These are phyloP conservation scores for Aspergillus ochraceus DNA, from an alignment of 2,329 filamentous ascomycete genomes.

Conservation along the genomic window DNA sequence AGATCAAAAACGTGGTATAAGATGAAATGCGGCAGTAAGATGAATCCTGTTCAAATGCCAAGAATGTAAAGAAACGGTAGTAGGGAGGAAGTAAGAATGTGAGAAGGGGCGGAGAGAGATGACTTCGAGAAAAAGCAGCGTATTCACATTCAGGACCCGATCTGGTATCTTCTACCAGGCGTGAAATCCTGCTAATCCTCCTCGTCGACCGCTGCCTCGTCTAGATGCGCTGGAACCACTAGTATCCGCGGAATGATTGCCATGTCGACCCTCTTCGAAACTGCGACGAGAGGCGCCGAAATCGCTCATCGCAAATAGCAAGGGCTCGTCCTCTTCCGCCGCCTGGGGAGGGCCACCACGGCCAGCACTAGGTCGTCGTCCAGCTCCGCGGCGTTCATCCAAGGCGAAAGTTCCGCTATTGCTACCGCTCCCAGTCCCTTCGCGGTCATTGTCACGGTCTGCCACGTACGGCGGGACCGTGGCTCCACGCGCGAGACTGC, in stretches of 20 bases:
- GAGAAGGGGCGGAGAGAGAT: conserved; percentile 6
- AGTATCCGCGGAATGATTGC: conserved; percentile 32
- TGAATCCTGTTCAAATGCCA: background rate
- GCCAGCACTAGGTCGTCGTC: conserved; percentile 35
- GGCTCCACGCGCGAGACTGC: conserved; percentile 39
- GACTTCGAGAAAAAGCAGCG: background rate
- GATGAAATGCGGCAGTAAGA: background rate
- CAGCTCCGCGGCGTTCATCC: conserved; percentile 37
- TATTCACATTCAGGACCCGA: conserved; percentile 30
- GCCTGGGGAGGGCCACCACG: conserved; percentile 32
- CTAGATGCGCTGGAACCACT: conserved; percentile 28
- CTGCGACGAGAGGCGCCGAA: conserved; percentile 45
- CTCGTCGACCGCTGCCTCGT: conserved; percentile 38
- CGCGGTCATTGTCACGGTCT: conserved; percentile 40
- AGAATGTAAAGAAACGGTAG: conserved; percentile 5
- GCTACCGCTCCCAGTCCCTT: conserved; percentile 41
- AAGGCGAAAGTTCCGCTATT: conserved; percentile 38
- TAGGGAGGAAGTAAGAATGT: conserved; percentile 5
- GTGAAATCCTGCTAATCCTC: conserved; percentile 34
- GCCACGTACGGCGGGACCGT: conserved; percentile 31
- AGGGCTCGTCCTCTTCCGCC: conserved; percentile 45
- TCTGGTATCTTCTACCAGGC: conserved; percentile 33
- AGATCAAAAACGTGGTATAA: background rate
- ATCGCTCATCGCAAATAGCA: conserved; percentile 50
- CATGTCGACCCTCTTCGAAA: conserved; percentile 40